These are phyloP conservation scores for Termitomyces sp. DNA, from an alignment of 768 basidiomycete genomes.

Conservation along the genomic window DNA sequence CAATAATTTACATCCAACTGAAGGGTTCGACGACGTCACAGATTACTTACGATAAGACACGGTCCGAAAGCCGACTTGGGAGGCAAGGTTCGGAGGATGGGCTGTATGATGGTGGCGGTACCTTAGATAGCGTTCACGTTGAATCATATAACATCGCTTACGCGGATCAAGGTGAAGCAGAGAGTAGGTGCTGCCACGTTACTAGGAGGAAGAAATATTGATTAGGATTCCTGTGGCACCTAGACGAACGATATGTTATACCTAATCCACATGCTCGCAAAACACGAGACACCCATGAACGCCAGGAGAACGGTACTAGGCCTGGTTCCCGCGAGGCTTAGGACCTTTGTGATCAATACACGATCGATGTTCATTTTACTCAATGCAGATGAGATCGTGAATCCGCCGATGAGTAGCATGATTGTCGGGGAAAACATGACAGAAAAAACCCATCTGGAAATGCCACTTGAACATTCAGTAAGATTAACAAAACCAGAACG, in stretches of 20 bases:
- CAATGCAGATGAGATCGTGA: slow-evolving; percentile 94
- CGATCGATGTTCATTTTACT: slow-evolving; percentile 95
- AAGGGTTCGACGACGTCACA: not conserved
- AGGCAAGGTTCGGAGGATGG: slow-evolving; percentile 88
- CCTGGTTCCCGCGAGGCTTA: slow-evolving; percentile 83
- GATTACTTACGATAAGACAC: slow-evolving; percentile 77
- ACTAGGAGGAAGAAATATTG: slow-evolving; percentile 30
- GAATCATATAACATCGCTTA: slow-evolving; percentile 31
- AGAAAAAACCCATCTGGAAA: slow-evolving; percentile 77
- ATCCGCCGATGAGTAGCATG: slow-evolving; percentile 96
- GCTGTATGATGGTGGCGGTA: slow-evolving; percentile 38
- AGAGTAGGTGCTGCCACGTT: slow-evolving; percentile 98
- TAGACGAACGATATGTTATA: slow-evolving; percentile 18
- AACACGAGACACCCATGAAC: slow-evolving; percentile 95
- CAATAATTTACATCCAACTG: not conserved
- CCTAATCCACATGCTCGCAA: slow-evolving; percentile 99
- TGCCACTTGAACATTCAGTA: not conserved
- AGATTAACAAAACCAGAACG: not conserved
- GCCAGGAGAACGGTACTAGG: slow-evolving; percentile 86
- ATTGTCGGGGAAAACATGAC: slow-evolving; percentile 97
- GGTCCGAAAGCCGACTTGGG: slow-evolving; percentile 83
- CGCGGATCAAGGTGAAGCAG: slow-evolving; percentile 93
- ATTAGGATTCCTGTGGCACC: slow-evolving; percentile 2
- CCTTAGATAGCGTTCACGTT: slow-evolving; percentile 2
- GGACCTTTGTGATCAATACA: slow-evolving; percentile 83